These are phyloP conservation scores for Syncephalastrum monosporum DNA, from an alignment of 371 early-diverging fungal species.

Conservation along the genomic window DNA sequence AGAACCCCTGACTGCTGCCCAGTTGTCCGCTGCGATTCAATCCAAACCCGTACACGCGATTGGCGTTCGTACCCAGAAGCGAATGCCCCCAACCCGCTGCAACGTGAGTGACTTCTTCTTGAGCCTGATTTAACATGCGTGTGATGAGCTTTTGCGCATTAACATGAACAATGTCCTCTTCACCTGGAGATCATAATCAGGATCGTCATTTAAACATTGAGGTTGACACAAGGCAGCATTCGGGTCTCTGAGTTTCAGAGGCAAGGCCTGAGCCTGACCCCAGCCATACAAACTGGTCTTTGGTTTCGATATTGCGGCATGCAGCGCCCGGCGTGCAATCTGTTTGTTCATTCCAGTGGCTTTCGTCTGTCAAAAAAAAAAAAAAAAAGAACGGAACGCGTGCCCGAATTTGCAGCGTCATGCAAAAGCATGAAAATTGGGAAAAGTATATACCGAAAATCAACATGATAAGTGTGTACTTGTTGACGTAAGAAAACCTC, in stretches of 20 bases:
- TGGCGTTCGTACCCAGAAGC: slow-evolving; percentile 19
- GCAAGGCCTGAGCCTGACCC: slow-evolving; percentile 39
- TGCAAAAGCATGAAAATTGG: no score
- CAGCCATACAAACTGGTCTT: slow-evolving; percentile 32
- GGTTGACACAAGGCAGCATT: slow-evolving; percentile 22
- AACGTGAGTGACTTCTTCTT: slow-evolving; percentile 23
- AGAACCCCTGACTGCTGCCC: slow-evolving; percentile 24
- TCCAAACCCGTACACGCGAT: slow-evolving; percentile 38
- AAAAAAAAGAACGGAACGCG: no score
- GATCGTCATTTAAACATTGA: slow-evolving; percentile 17
- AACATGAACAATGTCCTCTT: background rate
- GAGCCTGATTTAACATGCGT: background rate
- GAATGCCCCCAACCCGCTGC: slow-evolving; percentile 53
- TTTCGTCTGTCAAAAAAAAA: no score
- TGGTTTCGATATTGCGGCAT: no score
- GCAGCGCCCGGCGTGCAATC: no score
- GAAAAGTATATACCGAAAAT: no score
- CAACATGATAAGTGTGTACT: no score
- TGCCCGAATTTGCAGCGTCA: no score
- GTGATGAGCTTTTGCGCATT: background rate
- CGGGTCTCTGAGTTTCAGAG: slow-evolving; percentile 19
- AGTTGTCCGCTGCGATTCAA: slow-evolving; percentile 42
- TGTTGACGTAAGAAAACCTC: no score
- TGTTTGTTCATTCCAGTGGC: no score
- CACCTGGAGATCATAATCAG: slow-evolving; percentile 42